Conservation (phyloP, 192 early-diverging fungal species). For the Coemansia umbellata region DNA sequence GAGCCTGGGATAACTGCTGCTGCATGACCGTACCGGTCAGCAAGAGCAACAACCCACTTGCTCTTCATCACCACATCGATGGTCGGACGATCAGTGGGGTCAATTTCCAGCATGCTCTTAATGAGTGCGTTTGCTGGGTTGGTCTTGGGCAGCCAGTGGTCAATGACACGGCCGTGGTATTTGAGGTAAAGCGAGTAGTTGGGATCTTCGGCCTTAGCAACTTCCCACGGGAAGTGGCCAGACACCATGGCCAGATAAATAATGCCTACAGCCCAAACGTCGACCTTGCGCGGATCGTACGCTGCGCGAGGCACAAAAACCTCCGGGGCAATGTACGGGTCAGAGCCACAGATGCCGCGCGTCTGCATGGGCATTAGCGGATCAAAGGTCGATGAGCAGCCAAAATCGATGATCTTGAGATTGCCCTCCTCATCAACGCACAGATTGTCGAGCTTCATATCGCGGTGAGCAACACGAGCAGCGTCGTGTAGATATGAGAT, state of each 20-base stretch:
- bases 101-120: constrained; percentile 68
- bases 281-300: constrained; percentile 83
- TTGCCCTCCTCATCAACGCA: constrained; percentile 66
- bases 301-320: constrained; percentile 55
- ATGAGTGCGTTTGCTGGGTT: constrained; percentile 52
- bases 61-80: constrained; percentile 73
- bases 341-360: constrained; percentile 82
- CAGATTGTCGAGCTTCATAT: constrained; percentile 84
- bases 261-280: constrained; percentile 87
- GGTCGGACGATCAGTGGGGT: constrained; percentile 66
- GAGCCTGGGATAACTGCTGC: background rate
- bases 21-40: constrained; percentile 19
- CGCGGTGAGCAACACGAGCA: constrained; percentile 77
- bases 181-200: constrained; percentile 61
- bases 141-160: constrained; percentile 51
- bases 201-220: constrained; percentile 55
- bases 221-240: constrained; percentile 68
- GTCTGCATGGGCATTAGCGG: constrained; percentile 61
- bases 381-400: constrained; percentile 76
- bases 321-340: constrained; percentile 96
- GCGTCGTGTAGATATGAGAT: constrained; percentile 71
- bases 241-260: constrained; percentile 74
- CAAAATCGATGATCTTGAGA: constrained; percentile 90
- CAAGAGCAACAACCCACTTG: constrained; percentile 60
- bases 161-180: constrained; percentile 48